Base-by-base conservation (phyloP, 495 filamentous ascomycete species). In the Cercophora newfieldiana region DNA sequence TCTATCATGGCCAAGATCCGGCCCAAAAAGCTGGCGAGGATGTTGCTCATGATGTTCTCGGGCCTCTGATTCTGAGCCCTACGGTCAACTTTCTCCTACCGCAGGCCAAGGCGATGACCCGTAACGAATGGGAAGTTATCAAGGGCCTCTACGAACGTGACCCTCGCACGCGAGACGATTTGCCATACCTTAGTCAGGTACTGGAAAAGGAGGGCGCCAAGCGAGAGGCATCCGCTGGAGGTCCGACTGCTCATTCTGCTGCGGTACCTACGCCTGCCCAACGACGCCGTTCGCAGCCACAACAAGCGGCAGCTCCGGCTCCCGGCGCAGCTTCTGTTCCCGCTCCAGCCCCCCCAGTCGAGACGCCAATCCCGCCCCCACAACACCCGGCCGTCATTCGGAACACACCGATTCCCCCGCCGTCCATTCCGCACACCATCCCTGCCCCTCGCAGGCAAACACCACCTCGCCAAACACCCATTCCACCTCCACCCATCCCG, bases 51-150 rank as follows among this genome's bases (percentile, higher is more conserved):
- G 80, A 87, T 51, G 83, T 91, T 0, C 79, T 92, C 0, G 89
- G 89, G 0, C 65, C 69, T 2, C 80, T 89, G 37, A 85, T 87
- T 19, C 75, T 79, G 22, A 83, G 86, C 10, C 87, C 89, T 1
- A 87, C 88, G 0, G 85, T 92, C 5, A 77, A 81, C n/a, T 87
- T 91, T 68, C 75, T 92, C 7, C 78, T 93, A 18, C 84, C 86
- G 12, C 86, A 90, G 59, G 87, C 87, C 1, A 86, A 85, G 6
- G 82, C 81, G 21, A 89, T 88, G 79, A 79, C 86, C 31, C 78
- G 82, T 16, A 75, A 77, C 3, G 89, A 93, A 71, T 87, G 91
- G 79, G 80, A 81, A 28, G 80, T 91, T 12, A 83, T 93, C 62
- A 81, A 82, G 44, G 80, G 82, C 56, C 86, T 90, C 24, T 78